A percentile compares a stretch with the other conserved stretches of the same genome.
These are phyloP conservation scores for Arthrobotrys sphaeroides DNA, from an alignment of 2,329 filamentous ascomycete species.

Conservation along the genomic window DNA sequence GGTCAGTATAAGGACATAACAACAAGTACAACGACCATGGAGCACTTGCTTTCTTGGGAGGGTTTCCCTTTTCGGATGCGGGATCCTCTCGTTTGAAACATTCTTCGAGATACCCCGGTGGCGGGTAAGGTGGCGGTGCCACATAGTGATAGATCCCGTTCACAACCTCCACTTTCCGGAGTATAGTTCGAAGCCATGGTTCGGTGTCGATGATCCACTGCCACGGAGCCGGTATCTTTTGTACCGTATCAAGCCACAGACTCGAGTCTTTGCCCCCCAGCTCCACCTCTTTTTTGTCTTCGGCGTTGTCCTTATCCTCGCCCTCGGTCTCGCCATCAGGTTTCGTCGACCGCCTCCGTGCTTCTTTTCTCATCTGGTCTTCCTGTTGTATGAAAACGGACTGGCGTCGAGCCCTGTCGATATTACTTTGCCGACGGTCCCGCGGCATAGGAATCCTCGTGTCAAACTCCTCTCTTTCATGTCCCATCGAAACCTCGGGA, in stretches of 20 bases:
- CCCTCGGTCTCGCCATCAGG: neutral
- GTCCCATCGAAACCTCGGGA: neutral
- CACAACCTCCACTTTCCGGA: neutral
- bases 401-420: neutral
- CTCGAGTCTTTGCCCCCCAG: neutral
- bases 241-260: neutral
- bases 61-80: neutral
- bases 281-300: neutral
- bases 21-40: too few species aligned
- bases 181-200: neutral
- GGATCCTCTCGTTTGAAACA: neutral
- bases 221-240: neutral
- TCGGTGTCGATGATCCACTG: neutral
- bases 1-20: neutral
- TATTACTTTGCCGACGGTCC: neutral
- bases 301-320: neutral
- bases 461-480: constrained; percentile 5
- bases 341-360: neutral
- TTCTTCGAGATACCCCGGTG: neutral
- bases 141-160: neutral
- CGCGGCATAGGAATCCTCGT: neutral
- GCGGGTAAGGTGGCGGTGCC: neutral
- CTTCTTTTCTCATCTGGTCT: neutral
- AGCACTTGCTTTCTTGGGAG: neutral
- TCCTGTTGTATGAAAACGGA: neutral